Conservation (phyloP, 2,329 filamentous ascomycete species). For the Fusarium luffae region DNA sequence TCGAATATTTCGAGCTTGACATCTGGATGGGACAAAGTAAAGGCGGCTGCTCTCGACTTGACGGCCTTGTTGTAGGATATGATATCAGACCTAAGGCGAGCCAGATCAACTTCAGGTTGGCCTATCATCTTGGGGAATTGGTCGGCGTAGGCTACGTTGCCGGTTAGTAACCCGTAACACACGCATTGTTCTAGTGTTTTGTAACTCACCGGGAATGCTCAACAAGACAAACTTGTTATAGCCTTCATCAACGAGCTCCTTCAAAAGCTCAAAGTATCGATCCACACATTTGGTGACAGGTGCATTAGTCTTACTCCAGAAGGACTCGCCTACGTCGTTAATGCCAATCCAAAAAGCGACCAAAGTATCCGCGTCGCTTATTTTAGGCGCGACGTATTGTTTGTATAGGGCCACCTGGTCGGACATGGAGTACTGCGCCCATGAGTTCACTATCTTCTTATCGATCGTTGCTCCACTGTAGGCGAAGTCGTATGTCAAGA, state of each 20-base stretch:
- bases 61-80: conserved; percentile 29
- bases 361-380: not conserved
- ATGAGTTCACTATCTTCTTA: conserved; percentile 34
- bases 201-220: conserved; percentile 18
- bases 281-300: conserved; percentile 25
- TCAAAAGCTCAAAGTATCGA: conserved; percentile 33
- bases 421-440: conserved; percentile 31
- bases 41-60: conserved; percentile 8
- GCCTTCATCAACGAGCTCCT: conserved; percentile 17
- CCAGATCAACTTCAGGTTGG: conserved; percentile 16
- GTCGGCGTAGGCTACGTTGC: conserved; percentile 10
- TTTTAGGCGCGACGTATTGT: conserved; percentile 24
- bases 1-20: conserved; percentile 28
- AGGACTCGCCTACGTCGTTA: conserved; percentile 37
- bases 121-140: conserved; percentile 31
- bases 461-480: conserved; percentile 37
- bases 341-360: conserved; percentile 39
- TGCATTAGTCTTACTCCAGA: conserved; percentile 29
- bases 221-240: conserved; percentile 27
- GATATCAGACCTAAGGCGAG: conserved; percentile 20
- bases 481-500: conserved; percentile 39
- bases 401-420: conserved; percentile 36
- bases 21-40: conserved; percentile 7
- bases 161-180: not conserved
- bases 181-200: rapidly evolving